phyloP scores from a whole-genome alignment of 257 asterid genomes.

The Przewalskia tangutica region DNA sequence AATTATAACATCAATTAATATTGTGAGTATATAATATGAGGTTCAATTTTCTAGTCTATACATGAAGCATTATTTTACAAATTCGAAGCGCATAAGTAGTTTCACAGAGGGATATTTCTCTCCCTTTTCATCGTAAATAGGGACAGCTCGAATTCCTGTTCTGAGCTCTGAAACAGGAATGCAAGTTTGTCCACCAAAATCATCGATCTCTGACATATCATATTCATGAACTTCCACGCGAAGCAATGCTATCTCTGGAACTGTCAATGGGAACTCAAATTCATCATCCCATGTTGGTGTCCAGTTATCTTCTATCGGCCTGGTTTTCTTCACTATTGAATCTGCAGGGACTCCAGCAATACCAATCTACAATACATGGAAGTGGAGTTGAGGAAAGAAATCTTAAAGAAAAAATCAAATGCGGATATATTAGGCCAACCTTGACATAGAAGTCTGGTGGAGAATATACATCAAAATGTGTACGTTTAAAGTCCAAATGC shows the following conservation, averaged over 20 bases:
- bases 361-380: constrained; percentile 35
- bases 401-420: background rate
- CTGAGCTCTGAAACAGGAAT: constrained; percentile 69
- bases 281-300: constrained; percentile 67
- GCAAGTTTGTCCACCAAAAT: constrained; percentile 86
- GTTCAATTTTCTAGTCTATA: background rate
- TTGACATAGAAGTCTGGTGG: constrained; percentile 85
- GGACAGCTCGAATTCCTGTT: constrained; percentile 56
- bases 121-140: constrained; percentile 53
- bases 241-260: constrained; percentile 67
- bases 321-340: constrained; percentile 37
- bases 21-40: background rate
- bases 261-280: constrained; percentile 46
- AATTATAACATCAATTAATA: background rate
- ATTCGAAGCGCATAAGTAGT: constrained; percentile 46
- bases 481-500: constrained; percentile 54
- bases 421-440: constrained; percentile 22
- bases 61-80: constrained; percentile 17
- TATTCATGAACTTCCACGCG: constrained; percentile 79
- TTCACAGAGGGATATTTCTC: constrained; percentile 60
- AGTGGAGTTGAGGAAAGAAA: background rate
- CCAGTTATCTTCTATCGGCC: constrained; percentile 60
- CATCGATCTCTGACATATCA: constrained; percentile 62
- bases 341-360: constrained; percentile 69
- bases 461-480: constrained; percentile 62